Percentiles rank a stretch among this genome's conserved stretches.
phyloP scores from a whole-genome alignment of 1,139 yeast species.

The Kodamaea ohmeri region DNA sequence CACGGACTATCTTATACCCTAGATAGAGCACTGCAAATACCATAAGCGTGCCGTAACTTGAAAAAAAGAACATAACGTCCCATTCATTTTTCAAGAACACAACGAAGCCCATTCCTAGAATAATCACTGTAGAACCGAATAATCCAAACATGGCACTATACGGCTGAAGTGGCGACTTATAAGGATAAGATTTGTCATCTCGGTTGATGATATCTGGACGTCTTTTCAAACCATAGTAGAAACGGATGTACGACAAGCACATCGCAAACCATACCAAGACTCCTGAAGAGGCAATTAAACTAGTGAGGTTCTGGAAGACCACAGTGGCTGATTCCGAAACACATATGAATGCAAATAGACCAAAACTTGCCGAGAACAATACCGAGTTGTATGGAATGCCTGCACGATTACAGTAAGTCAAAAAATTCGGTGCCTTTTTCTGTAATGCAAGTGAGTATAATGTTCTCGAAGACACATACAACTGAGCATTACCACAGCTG shows the following conservation, averaged over 20 bases:
- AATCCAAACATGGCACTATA: slow-evolving; percentile 68
- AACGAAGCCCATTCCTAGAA: slow-evolving; percentile 67
- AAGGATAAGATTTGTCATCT: slow-evolving; percentile 69
- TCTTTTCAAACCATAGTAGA: slow-evolving; percentile 62
- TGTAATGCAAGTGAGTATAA: slow-evolving; percentile 72
- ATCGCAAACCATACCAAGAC: slow-evolving; percentile 80
- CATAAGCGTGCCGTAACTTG: slow-evolving; percentile 65
- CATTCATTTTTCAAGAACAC: slow-evolving; percentile 61
- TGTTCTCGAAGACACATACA: slow-evolving; percentile 78
- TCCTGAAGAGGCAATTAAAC: slow-evolving; percentile 67
- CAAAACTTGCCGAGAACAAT: slow-evolving; percentile 57
- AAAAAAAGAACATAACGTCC: slow-evolving; percentile 61
- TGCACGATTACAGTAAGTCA: slow-evolving; percentile 55
- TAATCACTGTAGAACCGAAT: slow-evolving; percentile 51
- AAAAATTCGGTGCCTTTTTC: slow-evolving; percentile 61
- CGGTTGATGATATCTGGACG: slow-evolving; percentile 66
- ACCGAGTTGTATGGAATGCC: slow-evolving; percentile 80
- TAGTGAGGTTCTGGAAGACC: slow-evolving; percentile 65
- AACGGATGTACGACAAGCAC: slow-evolving; percentile 70
- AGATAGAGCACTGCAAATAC: slow-evolving; percentile 53
- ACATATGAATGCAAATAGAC: slow-evolving; percentile 58
- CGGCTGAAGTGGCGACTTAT: slow-evolving; percentile 75
- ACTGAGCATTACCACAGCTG: slow-evolving; percentile 72
- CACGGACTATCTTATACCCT: slow-evolving; percentile 53
- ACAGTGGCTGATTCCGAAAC: slow-evolving; percentile 56